Conservation (phyloP, 2,329 filamentous ascomycete species). For the Colletotrichum simmondsii region DNA sequence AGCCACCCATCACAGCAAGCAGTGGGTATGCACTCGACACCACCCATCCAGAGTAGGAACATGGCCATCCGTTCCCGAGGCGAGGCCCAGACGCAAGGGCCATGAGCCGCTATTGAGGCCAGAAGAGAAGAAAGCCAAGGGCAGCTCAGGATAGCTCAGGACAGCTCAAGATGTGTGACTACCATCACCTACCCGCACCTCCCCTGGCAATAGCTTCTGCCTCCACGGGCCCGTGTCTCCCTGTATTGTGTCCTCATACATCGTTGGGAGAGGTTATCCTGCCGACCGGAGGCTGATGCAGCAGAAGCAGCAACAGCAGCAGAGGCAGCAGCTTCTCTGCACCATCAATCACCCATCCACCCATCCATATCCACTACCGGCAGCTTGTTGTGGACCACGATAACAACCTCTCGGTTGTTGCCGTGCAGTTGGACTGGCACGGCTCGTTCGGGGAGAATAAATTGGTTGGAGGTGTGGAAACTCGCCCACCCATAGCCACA, state of each 20-base stretch:
- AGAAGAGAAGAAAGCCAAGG: not conserved
- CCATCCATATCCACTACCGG: not conserved
- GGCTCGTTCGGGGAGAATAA: slow-evolving; percentile 23
- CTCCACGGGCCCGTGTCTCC: not conserved
- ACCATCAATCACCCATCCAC: not conserved
- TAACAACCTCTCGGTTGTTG: not conserved
- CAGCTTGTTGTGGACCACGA: not conserved
- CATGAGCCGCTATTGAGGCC: not conserved
- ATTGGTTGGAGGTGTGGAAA: slow-evolving; percentile 9
- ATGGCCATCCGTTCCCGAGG: slow-evolving; percentile 22
- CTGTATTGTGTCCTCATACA: not conserved
- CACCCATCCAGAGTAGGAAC: slow-evolving; percentile 3
- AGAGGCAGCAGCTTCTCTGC: not conserved
- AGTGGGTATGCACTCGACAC: slow-evolving; percentile 18
- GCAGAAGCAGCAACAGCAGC: not conserved
- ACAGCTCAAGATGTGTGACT: not conserved
- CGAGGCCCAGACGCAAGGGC: slow-evolving; percentile 7
- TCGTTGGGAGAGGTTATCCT: not conserved
- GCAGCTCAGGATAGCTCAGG: not conserved
- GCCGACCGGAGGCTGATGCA: not conserved
- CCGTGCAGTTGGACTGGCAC: slow-evolving; percentile 10
- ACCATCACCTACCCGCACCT: not conserved
- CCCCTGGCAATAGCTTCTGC: not conserved
- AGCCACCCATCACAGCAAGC: slow-evolving; percentile 14
- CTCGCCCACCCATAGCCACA: not conserved